These are phyloP conservation scores for Tuber magnatum DNA, from an alignment of 495 filamentous ascomycete genomes.

Conservation along the genomic window DNA sequence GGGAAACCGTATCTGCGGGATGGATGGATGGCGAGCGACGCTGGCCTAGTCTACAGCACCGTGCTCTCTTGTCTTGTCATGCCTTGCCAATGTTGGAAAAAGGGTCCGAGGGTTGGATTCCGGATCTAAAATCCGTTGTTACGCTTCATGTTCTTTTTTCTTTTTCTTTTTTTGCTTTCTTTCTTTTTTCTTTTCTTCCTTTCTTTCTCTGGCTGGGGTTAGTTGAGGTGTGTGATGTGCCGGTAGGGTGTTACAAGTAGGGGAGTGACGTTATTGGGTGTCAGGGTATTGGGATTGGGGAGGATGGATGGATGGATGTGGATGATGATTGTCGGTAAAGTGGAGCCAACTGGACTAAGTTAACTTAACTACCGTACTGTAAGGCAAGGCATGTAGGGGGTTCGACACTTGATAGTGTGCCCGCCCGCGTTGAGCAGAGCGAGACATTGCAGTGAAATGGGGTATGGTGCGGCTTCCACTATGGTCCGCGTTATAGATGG, in stretches of 20 bases:
- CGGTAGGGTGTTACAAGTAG: neutral
- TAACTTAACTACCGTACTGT: too few relatives aligned
- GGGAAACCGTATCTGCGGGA: conserved; percentile 2
- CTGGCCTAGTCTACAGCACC: too few relatives aligned
- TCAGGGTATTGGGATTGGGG: neutral
- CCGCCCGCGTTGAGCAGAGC: neutral
- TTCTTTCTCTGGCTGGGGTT: neutral
- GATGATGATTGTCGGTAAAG: neutral
- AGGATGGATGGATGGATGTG: neutral
- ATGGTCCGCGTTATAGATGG: neutral
- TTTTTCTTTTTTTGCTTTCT: neutral
- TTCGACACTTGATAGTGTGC: neutral
- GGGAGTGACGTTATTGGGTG: conserved; percentile 2
- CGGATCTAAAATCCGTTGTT: neutral
- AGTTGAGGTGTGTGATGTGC: neutral
- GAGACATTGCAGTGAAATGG: neutral
- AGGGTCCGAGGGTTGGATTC: neutral
- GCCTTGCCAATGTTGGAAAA: neutral
- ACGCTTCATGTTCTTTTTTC: neutral
- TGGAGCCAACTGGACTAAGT: neutral
- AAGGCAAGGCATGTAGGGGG: neutral
- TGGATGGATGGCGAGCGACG: neutral
- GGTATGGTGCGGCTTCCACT: neutral
- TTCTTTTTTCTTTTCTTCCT: neutral
- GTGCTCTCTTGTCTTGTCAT: neutral